Base-by-base conservation (phyloP, 305 asterid genomes). In the Andrographis paniculata region DNA sequence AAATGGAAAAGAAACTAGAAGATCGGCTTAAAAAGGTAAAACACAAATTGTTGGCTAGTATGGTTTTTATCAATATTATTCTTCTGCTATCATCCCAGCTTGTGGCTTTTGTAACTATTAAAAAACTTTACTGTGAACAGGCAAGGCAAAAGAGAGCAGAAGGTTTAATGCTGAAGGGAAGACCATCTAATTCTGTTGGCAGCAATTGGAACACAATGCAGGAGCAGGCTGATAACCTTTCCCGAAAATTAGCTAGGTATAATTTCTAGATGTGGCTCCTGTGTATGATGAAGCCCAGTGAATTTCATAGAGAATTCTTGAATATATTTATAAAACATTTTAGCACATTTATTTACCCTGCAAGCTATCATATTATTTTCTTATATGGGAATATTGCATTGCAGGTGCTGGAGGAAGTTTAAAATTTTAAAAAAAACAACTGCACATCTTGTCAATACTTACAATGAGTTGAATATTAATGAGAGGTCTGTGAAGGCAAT, bases 121-220 rank as follows among this genome's bases (percentile, higher is more conserved):
- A 20, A 49, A 41, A 40, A 12, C 40, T 51, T 55, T 45, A 17
- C 46, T 59, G 46, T 67, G 44, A 27, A 49, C 56, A 89, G 98
- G 99, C 99, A 6, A 75, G 82, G 77, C 80, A 92, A 59, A 82
- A 80, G 50, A 76, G 96, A 64, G 99, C 78, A 37, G 89, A 81
- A 64, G 83, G 76, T 70, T 65, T 91, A 54, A 72, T 71, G 80
- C 93, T 76, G 66, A 81, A 96, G 68, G 95, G 87, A 59, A 80
- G 73, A 58, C 59, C 50, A 20, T 73, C 64, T 65, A 42, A 21
- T 55, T 58, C 63, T 51, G 53, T 57, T 52, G 44, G 45, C 44
- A 50, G 41, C 56, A 64, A 62, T 59, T 83, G 83, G 85, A 70
- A 50, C 48, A 56, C 60, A 61, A 71, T 71, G 69, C 68, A 70